Base-by-base conservation (phyloP, 208 protist genomes). In the Leishmania guyanensis region DNA sequence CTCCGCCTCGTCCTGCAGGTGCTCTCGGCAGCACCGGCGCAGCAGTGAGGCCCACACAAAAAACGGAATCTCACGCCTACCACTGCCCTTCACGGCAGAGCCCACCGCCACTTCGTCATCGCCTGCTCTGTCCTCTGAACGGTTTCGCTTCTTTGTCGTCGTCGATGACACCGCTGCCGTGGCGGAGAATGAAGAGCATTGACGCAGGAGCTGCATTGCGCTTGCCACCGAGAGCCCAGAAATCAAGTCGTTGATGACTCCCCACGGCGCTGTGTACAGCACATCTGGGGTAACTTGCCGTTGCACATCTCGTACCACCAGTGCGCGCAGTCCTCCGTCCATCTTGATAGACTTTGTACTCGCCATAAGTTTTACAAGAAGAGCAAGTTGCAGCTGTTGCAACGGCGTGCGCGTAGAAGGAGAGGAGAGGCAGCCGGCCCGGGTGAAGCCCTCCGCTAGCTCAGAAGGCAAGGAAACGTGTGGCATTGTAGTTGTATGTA, bases 171-270 rank as follows among this genome's bases (percentile, higher is more conserved):
- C 36, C 0, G 66, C 20, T 39, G 12, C 9, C 22, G 33, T 1
- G 53, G 14, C 17, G 26, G 20, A 33, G 2, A 22, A 22, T 16
- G 65, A 64, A 51, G 76, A 85, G 77, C 82, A 81, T 14, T 72
- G 82, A 5, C 82, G 82, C 53, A 97, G 66, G 36, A 97, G 85
- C 77, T 90, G 88, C 92, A 96, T 96, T 3, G 93, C 92, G 80
- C 93, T 96, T 2, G 89, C 83, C 56, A 96, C 83, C 46, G 91
- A 94, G 3, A 97, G 84, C 36, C 93, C 93, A 29, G 82, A 86
- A 54, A 97, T 75, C 43, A 97, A 78, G 79, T 97, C 94, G 70
- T 96, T 96, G 5, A 97, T 54, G 16, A 96, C 90, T 1, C 85
- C 89, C 92, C 93, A 97, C 58, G 90, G 80, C n/a, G 92, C 91